Evolutionary conservation across 2,329 filamentous ascomycete genomes (phyloP).

Genomic region (Fonsecaea erecta): DNA sequence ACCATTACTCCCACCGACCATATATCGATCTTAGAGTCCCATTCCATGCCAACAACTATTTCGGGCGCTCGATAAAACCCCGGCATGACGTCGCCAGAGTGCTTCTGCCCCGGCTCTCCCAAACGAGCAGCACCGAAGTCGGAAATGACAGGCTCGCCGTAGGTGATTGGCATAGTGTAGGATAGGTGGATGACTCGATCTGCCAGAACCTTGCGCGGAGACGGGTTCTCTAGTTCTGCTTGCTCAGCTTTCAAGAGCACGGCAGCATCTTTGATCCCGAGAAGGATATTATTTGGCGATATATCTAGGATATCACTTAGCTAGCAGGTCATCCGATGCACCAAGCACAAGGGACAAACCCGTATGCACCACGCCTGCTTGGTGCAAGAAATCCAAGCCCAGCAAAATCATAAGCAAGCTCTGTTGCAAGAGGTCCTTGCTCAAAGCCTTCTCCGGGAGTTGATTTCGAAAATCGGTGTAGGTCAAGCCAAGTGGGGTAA

Average conservation of each 20-base stretch:
- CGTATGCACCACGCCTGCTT: slow-evolving; percentile 39
- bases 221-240: slow-evolving; percentile 21
- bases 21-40: slow-evolving; percentile 41
- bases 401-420: slow-evolving; percentile 32
- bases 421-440: too few species aligned
- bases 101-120: slow-evolving; percentile 29
- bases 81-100: slow-evolving; percentile 39
- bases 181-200: slow-evolving; percentile 41
- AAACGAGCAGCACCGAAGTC: slow-evolving; percentile 41
- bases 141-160: slow-evolving; percentile 38
- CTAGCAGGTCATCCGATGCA: neutral
- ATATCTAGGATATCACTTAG: slow-evolving; percentile 38
- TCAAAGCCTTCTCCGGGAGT: slow-evolving; percentile 38
- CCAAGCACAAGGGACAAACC: slow-evolving; percentile 27
- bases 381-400: slow-evolving; percentile 42
- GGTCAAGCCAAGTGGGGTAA: neutral
- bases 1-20: slow-evolving; percentile 42
- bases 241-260: slow-evolving; percentile 13
- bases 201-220: slow-evolving; percentile 40
- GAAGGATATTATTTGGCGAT: slow-evolving; percentile 43
- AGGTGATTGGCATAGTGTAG: slow-evolving; percentile 18
- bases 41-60: slow-evolving; percentile 40
- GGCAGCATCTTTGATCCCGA: slow-evolving; percentile 33
- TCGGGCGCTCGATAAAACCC: slow-evolving; percentile 41
- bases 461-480: neutral